Evolutionary conservation across 2,329 filamentous ascomycete genomes (phyloP), one percentile per base, ranked within the genome.

Genomic region (Xylariaceae sp.): DNA sequence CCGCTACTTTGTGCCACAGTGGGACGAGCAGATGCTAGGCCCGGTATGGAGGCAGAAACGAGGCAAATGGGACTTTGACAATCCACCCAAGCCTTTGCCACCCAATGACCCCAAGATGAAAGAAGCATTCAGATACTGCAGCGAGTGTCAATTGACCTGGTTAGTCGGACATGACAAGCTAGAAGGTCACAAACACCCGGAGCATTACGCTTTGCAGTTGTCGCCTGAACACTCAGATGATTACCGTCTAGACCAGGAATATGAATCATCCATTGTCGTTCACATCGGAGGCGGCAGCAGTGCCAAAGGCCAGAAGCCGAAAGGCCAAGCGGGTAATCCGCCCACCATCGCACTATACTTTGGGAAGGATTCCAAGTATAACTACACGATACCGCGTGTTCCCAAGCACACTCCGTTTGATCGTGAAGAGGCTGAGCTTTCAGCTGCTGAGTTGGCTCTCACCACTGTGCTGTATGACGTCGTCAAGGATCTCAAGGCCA

Each of bases 91-190:
- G 21, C 50, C 53, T 46, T 32, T 54, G 5, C 41, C 48, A 20
- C 20, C 44, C 2, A 54, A 54, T 21, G 50, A 56, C 7, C 40
- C 53, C 2, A 46, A 45, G 41, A 50, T 60, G 57, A 51, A 51
- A 18, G 53, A 45, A 10, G 53, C 48, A 14, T 60, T 60, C 44
- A 54, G 46, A 37, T 56, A 60, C 41, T 60, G 57, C 37, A 47
- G 54, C 40, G 12, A 54, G 16, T 60, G 57, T 21, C 47, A 56
- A 14, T 29, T 57, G 32, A 60, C 57, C 7, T 60, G 57, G 54
- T n/a, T 60, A 10, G 47, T 56, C 9, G 57, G 57, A 2, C 12
- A 56, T 20, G 48, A 50, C 20, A 47, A 45, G 32, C 9, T 48
- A 26, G 44, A 49, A 12, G 44, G 44, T 9, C 43, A 52, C 44